Percentiles rank a stretch among this genome's conserved stretches.
These are phyloP conservation scores for Metschnikowia sp. DNA, from an alignment of 805 yeast species.

Conservation along the genomic window DNA sequence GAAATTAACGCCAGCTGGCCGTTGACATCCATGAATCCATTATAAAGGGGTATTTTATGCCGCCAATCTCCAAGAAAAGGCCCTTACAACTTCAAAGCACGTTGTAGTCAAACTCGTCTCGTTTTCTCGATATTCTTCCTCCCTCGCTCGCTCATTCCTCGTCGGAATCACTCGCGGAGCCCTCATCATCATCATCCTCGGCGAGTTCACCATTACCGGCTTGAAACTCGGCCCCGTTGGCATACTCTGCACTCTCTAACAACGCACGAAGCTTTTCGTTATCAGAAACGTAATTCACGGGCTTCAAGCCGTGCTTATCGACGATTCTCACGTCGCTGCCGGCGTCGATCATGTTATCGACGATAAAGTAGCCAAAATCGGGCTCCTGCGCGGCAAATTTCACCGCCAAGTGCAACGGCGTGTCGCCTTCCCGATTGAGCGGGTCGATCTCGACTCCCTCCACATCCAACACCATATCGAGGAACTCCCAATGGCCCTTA, in stretches of 20 bases:
- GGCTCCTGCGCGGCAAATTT: slow-evolving; percentile 74
- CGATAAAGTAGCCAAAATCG: slow-evolving; percentile 75
- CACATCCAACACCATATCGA: slow-evolving; percentile 77
- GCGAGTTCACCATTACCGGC: neutral
- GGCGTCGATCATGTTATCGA: slow-evolving; percentile 82
- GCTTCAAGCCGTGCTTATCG: slow-evolving; percentile 57
- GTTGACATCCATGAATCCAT: no score
- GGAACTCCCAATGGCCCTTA: slow-evolving; percentile 80
- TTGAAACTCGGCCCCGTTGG: slow-evolving; percentile 37
- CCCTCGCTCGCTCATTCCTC: no score
- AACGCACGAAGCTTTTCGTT: slow-evolving; percentile 55
- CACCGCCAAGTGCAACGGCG: slow-evolving; percentile 87
- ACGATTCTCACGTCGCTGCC: slow-evolving; percentile 72
- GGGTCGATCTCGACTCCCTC: slow-evolving; percentile 93
- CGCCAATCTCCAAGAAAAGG: no score
- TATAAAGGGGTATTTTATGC: no score
- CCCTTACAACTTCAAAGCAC: no score
- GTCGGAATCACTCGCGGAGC: slow-evolving; percentile 36
- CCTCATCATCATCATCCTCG: slow-evolving; percentile 27
- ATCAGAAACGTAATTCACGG: slow-evolving; percentile 66
- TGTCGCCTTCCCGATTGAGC: slow-evolving; percentile 69
- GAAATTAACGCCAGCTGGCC: no score
- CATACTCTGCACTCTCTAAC: slow-evolving; percentile 82
- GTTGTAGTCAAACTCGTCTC: neutral
- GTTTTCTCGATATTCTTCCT: neutral